A percentile compares a stretch with the other conserved stretches of the same genome.
These are phyloP conservation scores for Neurospora sp. DNA, from an alignment of 495 filamentous ascomycete species.

Conservation along the genomic window DNA sequence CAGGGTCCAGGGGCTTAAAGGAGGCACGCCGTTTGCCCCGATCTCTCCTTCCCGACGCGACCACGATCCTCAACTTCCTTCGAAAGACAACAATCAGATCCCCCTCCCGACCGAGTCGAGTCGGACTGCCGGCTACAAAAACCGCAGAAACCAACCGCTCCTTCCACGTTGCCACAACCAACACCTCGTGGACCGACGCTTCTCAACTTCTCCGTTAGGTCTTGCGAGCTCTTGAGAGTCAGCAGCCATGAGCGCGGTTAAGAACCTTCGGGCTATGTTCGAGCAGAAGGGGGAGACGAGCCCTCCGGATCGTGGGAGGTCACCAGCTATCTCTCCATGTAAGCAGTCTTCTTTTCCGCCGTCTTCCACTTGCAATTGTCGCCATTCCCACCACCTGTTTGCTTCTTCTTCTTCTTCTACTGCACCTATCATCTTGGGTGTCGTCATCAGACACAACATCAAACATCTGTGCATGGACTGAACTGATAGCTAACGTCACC, in stretches of 20 bases:
- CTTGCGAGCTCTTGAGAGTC: conserved; percentile 1
- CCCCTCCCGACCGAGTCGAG: background rate
- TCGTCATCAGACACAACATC: background rate
- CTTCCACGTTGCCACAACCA: background rate
- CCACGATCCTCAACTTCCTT: background rate
- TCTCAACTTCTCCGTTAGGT: background rate
- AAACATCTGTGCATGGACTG: background rate
- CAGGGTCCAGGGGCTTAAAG: background rate
- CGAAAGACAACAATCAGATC: background rate
- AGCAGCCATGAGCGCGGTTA: conserved; percentile 39
- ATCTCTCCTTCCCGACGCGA: background rate
- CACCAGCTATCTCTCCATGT: conserved; percentile 41
- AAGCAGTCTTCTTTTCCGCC: conserved; percentile 6
- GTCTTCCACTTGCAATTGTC: background rate
- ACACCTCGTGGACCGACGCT: background rate
- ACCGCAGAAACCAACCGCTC: background rate
- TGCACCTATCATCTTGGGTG: background rate
- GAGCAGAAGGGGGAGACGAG: conserved; percentile 58
- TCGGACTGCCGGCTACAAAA: background rate
- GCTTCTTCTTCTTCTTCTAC: background rate
- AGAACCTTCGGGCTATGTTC: conserved; percentile 79
- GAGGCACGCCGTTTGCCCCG: background rate
- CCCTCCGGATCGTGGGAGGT: conserved; percentile 64
- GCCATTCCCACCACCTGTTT: background rate
- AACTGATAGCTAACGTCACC: conserved; percentile 3